phyloP scores from a whole-genome alignment of 805 yeast genomes.

The Starmerella riodocensis region DNA sequence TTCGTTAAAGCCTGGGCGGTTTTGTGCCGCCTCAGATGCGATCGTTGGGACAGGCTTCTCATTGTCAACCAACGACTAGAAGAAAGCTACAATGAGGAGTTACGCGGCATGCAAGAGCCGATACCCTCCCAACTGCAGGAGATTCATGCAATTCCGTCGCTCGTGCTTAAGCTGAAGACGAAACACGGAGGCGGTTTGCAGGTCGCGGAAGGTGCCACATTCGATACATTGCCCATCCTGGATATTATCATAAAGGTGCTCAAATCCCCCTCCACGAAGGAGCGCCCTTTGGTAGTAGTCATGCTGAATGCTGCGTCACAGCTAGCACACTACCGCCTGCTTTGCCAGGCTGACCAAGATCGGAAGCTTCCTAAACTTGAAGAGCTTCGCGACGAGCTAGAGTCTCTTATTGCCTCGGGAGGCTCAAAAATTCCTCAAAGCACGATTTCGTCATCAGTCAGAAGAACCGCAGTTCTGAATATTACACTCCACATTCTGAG shows the following conservation, averaged over 20 bases:
- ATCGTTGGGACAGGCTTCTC: conserved; percentile 13
- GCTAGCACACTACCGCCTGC: conserved; percentile 43
- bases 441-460: not conserved
- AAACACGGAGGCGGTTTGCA: not conserved
- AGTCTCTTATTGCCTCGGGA: conserved; percentile 6
- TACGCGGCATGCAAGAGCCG: conserved; percentile 26
- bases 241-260: conserved; percentile 33
- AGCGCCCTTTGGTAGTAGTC: conserved; percentile 42
- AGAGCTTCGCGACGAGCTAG: conserved; percentile 8
- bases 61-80: conserved; percentile 19
- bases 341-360: conserved; percentile 30
- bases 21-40: conserved; percentile 17
- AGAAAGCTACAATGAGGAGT: conserved; percentile 15
- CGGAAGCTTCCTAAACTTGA: not conserved
- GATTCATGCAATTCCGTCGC: conserved; percentile 26
- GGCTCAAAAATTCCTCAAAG: conserved; percentile 6
- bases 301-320: conserved; percentile 40
- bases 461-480: conserved; percentile 30
- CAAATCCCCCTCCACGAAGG: conserved; percentile 47
- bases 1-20: conserved; percentile 19
- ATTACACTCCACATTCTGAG: conserved; percentile 45
- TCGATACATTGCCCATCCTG: conserved; percentile 44
- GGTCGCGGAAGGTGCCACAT: not conserved
- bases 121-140: conserved; percentile 30
- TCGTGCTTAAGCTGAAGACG: conserved; percentile 20